Base-by-base conservation (phyloP, 2,329 filamentous ascomycete species). In the Moelleriella libera region DNA sequence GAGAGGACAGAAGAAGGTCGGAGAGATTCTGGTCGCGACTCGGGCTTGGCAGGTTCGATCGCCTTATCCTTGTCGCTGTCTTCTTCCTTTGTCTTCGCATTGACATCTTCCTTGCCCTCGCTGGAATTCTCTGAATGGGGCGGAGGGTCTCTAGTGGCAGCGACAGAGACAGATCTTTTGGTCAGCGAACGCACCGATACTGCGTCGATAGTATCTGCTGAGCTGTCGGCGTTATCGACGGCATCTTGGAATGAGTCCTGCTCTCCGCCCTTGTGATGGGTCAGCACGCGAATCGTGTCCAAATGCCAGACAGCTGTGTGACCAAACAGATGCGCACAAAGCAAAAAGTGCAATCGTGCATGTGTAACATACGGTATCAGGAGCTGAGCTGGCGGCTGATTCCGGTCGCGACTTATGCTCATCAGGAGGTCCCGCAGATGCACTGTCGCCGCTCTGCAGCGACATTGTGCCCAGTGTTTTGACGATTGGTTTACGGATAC, bases 221-320 rank as follows among this genome's bases (percentile, higher is more conserved):
- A 30, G 29, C 28, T 41, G 41, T 47, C 47, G 41, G 45, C 65
- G 50, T 72, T 76, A 63, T 86, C 83, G 55, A 78, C 69, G 48
- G 86, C 88, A 71, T 95, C 88, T 67, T 94, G 87, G 59, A 94
- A 94, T 12, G 76, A 55, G 41, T 67, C 65, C 32, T 59, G 50
- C 31, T 65, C 64, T 37, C 54, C 53, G 40, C 50, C 49, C 63
- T 21, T 67, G 48, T 30, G 29, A 31, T 48, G 51, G 45, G 54
- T 57, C 49, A 54, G 49, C 48, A 47, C 21, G 21, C 14, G 30
- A 6, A 40, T 31, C 6, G 12, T 30, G 30, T 14, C n/a, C 21
- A 21, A 30, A 39, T 41, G 7, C 43, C 8, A 37, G 12, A 9
- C 12, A 12, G 34, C 34, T 21, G 34, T 37, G 12, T 12, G 34